Percentiles rank a stretch among this genome's conserved stretches.
Conservation (phyloP, 176 grass and related monocot genomes). For the Thalia dealbata region DNA sequence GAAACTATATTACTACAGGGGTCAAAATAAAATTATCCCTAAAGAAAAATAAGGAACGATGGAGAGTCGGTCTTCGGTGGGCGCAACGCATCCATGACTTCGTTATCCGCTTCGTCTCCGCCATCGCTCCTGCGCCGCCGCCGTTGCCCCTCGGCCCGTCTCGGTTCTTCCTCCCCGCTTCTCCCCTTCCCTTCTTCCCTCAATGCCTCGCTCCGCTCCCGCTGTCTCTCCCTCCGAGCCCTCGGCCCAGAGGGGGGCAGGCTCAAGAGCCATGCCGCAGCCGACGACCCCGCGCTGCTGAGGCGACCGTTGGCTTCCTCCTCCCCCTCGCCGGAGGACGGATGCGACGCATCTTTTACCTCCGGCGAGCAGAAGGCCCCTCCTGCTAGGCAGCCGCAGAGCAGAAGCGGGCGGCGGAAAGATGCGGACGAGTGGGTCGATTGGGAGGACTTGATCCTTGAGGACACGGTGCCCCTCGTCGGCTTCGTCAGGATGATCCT, state of each 20-base stretch:
- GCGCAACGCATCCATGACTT: not conserved
- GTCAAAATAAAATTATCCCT: too few relatives aligned
- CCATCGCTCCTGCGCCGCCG: not conserved
- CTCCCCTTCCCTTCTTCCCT: not conserved
- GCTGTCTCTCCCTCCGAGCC: slow-evolving; percentile 27
- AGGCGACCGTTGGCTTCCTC: slow-evolving; percentile 42
- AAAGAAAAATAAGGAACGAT: too few relatives aligned
- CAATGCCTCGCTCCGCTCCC: slow-evolving; percentile 1
- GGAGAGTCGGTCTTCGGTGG: too few relatives aligned
- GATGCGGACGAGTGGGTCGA: slow-evolving; percentile 51
- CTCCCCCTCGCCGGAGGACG: slow-evolving; percentile 20
- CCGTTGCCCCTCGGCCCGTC: slow-evolving; percentile 2
- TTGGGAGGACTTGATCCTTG: slow-evolving; percentile 94
- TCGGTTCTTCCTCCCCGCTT: not conserved
- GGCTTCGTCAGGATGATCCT: slow-evolving; percentile 94
- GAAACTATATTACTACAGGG: too few relatives aligned
- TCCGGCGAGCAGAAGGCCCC: slow-evolving; percentile 18
- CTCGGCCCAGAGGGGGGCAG: slow-evolving; percentile 22
- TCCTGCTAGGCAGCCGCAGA: not conserved
- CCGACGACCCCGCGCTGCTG: slow-evolving; percentile 39
- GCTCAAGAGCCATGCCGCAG: slow-evolving; percentile 20
- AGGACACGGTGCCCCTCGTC: slow-evolving; percentile 90
- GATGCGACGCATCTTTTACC: slow-evolving; percentile 4
- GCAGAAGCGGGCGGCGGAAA: slow-evolving; percentile 20
- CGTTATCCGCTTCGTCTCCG: slow-evolving; percentile 13